Conservation (phyloP, 2,329 filamentous ascomycete species). For the Colletotrichum falcatum region DNA sequence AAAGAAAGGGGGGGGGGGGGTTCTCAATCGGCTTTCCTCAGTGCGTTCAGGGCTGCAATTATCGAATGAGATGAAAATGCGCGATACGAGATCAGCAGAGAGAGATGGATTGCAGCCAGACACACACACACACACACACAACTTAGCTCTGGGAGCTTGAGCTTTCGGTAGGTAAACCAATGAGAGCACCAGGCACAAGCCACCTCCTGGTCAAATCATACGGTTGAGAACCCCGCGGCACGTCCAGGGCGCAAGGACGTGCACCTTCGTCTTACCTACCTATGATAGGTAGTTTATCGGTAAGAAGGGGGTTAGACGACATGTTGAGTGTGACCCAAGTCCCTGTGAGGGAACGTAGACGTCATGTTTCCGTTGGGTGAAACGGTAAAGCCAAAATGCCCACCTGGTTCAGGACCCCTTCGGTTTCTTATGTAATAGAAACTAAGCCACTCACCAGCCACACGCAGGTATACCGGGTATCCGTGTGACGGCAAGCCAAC, state of each 20-base stretch:
- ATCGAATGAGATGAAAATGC: not conserved
- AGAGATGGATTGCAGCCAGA: not conserved
- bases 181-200: not conserved
- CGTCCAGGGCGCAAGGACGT: not conserved
- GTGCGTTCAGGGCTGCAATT: not conserved
- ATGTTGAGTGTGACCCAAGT: conserved; percentile 11
- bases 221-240: conserved; percentile 3
- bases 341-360: conserved; percentile 4
- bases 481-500: not conserved
- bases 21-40: not conserved
- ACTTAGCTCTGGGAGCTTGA: not conserved
- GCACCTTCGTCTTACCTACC: not conserved
- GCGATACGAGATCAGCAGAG: not conserved
- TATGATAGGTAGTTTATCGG: too few species aligned
- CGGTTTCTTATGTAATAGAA: conserved; percentile 43
- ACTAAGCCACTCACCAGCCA: not conserved
- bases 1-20: too few species aligned
- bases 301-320: not conserved
- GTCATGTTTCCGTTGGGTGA: conserved; percentile 38
- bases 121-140: not conserved
- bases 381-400: conserved; percentile 21
- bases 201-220: not conserved
- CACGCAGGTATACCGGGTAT: not conserved
- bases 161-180: not conserved
- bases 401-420: not conserved